A percentile compares a stretch with the other conserved stretches of the same genome.
Conservation (phyloP, 495 filamentous ascomycete genomes). For the Trichoderma gamsii region DNA sequence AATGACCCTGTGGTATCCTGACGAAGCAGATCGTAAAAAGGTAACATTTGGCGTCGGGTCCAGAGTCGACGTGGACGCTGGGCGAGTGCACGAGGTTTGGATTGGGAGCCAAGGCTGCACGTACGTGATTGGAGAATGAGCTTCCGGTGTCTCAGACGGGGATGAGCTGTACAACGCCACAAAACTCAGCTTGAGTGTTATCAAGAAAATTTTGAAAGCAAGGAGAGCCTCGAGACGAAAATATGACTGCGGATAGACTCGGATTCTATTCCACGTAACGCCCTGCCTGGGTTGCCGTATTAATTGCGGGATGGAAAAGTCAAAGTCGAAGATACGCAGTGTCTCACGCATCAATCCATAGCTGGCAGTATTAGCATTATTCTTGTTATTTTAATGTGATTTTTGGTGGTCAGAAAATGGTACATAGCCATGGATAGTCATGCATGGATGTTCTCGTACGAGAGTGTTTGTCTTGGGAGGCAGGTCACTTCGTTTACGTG, state of each 20-base stretch:
- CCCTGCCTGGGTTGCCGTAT: too few species aligned
- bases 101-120: constrained; percentile 72
- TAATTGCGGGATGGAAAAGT: too few species aligned
- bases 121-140: constrained; percentile 75
- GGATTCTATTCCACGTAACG: too few species aligned
- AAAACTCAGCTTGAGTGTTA: not conserved
- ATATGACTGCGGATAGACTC: not conserved
- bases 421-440: too few species aligned
- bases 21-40: constrained; percentile 55
- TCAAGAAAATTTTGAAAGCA: not conserved
- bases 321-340: too few species aligned
- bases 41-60: constrained; percentile 62
- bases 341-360: too few species aligned
- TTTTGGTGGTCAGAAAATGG: too few species aligned
- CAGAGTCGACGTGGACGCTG: constrained; percentile 70
- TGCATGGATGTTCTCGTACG: too few species aligned
- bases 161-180: not conserved
- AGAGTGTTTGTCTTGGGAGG: too few species aligned
- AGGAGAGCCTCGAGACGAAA: not conserved
- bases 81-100: constrained; percentile 75
- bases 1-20: constrained; percentile 67
- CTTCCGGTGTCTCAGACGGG: not conserved
- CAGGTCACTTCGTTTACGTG: too few species aligned
- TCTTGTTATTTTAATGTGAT: too few species aligned
- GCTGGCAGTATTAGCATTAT: too few species aligned